Percentiles rank a stretch among this genome's conserved stretches.
Evolutionary conservation across 2,329 filamentous ascomycete species (phyloP).

Genomic region (Trichoderma afroharzianum): DNA sequence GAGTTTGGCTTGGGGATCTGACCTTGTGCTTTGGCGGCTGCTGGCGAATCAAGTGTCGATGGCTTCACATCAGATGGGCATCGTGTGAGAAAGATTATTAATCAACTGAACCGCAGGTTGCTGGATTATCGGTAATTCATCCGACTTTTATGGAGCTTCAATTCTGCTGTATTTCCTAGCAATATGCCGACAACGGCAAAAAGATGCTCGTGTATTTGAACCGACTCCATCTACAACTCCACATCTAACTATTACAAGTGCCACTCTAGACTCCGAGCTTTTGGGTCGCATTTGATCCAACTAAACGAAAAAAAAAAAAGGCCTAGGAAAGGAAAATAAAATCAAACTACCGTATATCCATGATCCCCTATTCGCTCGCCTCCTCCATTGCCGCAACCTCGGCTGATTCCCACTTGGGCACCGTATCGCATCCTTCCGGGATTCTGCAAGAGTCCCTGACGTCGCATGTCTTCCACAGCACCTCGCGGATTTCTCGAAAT

Average conservation of each 20-base stretch:
- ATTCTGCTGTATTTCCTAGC: background rate
- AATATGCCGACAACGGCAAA: background rate
- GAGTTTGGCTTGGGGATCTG: background rate
- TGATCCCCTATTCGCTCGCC: constrained; percentile 23
- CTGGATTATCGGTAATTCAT: background rate
- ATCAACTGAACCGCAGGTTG: background rate
- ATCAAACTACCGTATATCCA: constrained; percentile 2
- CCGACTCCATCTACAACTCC: background rate
- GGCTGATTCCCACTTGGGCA: constrained; percentile 37
- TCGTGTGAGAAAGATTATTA: background rate
- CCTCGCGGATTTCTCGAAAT: constrained; percentile 73
- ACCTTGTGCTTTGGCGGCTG: background rate
- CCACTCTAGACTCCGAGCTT: background rate
- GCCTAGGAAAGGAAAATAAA: background rate
- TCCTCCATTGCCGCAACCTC: background rate
- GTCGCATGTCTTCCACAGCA: constrained; percentile 76
- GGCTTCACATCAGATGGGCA: background rate
- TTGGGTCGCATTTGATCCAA: background rate
- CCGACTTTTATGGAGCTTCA: background rate
- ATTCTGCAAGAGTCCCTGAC: constrained; percentile 54
- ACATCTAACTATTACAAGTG: background rate
- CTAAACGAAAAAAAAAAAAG: background rate
- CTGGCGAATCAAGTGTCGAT: background rate
- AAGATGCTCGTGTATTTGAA: background rate
- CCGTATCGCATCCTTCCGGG: constrained; percentile 60